Base-by-base conservation (phyloP, 1,284 basidiomycete genomes). In the Cutaneotrichosporon spelunceum region DNA sequence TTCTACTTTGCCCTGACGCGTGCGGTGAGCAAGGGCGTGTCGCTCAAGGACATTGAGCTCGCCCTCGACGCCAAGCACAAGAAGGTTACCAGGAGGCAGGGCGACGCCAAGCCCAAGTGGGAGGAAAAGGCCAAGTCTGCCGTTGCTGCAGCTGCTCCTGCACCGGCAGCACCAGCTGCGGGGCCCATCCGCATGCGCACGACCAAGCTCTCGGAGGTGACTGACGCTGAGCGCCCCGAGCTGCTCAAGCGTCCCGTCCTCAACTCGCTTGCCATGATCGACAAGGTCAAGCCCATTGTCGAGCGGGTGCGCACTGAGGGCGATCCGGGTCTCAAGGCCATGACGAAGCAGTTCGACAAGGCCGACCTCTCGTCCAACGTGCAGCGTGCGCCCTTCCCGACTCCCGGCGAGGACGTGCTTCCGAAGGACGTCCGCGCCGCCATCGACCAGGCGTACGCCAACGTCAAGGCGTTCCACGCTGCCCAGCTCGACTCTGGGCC, bases 311-410 rank as follows among this genome's bases (percentile, higher is more conserved):
- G 93, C 64, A 79, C 79, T 49, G 85, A 88, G 42, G 96, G 95
- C 53, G 96, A 99, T 73, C 83, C 82, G 0, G 96, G 93, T 13
- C 84, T 99, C 45, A 84, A 91, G 57, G 89, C 91, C 66, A 83
- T 96, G 72, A 94, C 95, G 30, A 88, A 89, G 77, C 95, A 94
- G 79, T 96, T 98, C 74, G 95, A 99, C 81, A 88, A 87, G 70
- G 75, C 77, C 27, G 83, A 86, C 5, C 85, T 77, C 2, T 68
- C 71, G 47, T 79, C 78, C 42, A 79, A 80, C 65, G 70, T 80
- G 57, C 64, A 79, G 48, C 71, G 82, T 77, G 66, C 81, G 1
- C 82, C 81, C 4, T 82, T 81, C 68, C 70, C 72, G 19, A 73
- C 71, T 5, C 76, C 74, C 13, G 67, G 68, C 19, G 74, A 78